A percentile compares a stretch with the other conserved stretches of the same genome.
Evolutionary conservation across 495 filamentous ascomycete species (phyloP).

Genomic region (Daldinia concentrica): DNA sequence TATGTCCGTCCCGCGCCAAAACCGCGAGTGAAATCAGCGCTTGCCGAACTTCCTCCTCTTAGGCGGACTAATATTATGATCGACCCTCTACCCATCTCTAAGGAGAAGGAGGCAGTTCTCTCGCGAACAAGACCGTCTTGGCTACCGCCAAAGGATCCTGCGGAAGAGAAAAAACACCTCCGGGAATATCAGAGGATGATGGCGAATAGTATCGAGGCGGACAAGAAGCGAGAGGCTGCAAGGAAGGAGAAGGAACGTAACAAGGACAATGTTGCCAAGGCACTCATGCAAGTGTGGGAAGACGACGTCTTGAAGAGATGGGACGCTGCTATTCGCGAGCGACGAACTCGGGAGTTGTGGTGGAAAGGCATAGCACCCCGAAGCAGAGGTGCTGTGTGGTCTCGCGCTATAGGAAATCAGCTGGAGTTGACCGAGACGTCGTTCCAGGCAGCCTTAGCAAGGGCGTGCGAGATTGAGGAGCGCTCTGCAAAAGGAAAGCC

Average conservation of each 20-base stretch:
- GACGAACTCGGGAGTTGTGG: slow-evolving; percentile 87
- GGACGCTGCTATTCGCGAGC: slow-evolving; percentile 76
- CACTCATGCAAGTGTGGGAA: slow-evolving; percentile 84
- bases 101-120: slow-evolving; percentile 93
- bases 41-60: slow-evolving; percentile 79
- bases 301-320: slow-evolving; percentile 87
- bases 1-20: slow-evolving; percentile 53
- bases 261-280: slow-evolving; percentile 69
- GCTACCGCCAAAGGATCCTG: slow-evolving; percentile 93
- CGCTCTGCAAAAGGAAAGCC: slow-evolving; percentile 54
- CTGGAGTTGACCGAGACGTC: slow-evolving; percentile 78
- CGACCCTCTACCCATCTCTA: slow-evolving; percentile 92
- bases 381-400: slow-evolving; percentile 85
- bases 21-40: slow-evolving; percentile 62
- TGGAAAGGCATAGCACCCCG: slow-evolving; percentile 89
- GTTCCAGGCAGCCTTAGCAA: slow-evolving; percentile 79
- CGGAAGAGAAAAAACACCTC: slow-evolving; percentile 90
- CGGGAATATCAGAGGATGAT: slow-evolving; percentile 96
- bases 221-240: slow-evolving; percentile 62
- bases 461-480: slow-evolving; percentile 73
- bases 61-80: slow-evolving; percentile 93
- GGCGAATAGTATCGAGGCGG: slow-evolving; percentile 77
- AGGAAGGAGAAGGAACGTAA: slow-evolving; percentile 57
- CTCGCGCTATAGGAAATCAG: slow-evolving; percentile 87
- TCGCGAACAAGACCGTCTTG: slow-evolving; percentile 92